Percentiles rank a stretch among this genome's conserved stretches.
phyloP scores from a whole-genome alignment of 75 land plant species.

The Selaginella moellendorffii region DNA sequence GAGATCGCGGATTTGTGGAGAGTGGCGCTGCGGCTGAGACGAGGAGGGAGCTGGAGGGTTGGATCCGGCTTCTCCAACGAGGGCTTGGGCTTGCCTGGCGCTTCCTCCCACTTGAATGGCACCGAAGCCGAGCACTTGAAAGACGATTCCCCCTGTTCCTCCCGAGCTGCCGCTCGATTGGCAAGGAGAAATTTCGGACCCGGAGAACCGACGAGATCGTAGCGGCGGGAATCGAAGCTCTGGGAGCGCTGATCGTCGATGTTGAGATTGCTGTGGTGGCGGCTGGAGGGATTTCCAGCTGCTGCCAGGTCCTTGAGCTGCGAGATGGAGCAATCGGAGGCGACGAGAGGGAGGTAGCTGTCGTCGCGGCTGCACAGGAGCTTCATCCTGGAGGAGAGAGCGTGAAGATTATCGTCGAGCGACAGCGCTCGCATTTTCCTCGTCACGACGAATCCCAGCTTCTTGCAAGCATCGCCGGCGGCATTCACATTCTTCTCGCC shows the following conservation, averaged over 20 bases:
- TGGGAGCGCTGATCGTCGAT: neutral
- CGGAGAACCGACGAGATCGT: neutral
- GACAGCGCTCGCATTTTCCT: neutral
- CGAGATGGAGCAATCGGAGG: neutral
- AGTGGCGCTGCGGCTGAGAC: neutral
- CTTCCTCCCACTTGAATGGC: constrained; percentile 18
- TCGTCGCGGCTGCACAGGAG: neutral
- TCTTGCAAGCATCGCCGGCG: no score
- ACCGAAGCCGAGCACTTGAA: constrained; percentile 1
- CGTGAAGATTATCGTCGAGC: neutral
- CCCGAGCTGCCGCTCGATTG: neutral
- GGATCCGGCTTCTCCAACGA: neutral
- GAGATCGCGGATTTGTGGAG: neutral
- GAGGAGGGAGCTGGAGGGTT: neutral
- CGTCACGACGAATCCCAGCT: no score
- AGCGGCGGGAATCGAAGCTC: neutral
- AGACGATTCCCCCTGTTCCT: neutral
- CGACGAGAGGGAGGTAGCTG: neutral
- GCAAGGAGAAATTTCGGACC: neutral
- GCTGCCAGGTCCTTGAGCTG: neutral
- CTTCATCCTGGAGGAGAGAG: neutral
- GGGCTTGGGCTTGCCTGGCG: constrained; percentile 11
- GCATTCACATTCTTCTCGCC: neutral
- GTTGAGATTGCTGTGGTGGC: neutral
- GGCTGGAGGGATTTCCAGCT: neutral